phyloP scores from a whole-genome alignment of 306 rosid genomes.

The Vicia villosa region DNA sequence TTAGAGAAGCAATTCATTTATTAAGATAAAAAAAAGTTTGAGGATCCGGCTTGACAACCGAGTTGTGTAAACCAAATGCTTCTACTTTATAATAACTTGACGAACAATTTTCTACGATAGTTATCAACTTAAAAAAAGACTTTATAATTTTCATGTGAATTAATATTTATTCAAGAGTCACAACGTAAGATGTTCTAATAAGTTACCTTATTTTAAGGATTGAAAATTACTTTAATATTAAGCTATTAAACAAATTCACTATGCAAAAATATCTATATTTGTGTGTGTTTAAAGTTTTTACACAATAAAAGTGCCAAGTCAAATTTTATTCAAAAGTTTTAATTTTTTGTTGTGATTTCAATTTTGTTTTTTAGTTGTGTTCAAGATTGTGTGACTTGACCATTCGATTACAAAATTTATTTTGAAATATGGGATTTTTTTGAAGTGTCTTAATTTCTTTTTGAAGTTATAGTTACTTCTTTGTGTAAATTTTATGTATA shows the following conservation, averaged over 20 bases:
- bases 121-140: slow-evolving; percentile 19
- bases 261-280: slow-evolving; percentile 3
- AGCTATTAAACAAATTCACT: slow-evolving; percentile 16
- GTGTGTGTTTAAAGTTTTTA: not conserved
- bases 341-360: not conserved
- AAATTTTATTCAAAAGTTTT: not conserved
- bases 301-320: not conserved
- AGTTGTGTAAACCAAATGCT: too few relatives aligned
- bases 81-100: too few relatives aligned
- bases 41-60: too few relatives aligned
- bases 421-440: too few relatives aligned
- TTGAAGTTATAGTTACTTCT: too few relatives aligned
- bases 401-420: too few relatives aligned
- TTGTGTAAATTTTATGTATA: too few relatives aligned
- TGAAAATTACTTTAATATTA: not conserved
- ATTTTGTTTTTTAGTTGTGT: too few relatives aligned
- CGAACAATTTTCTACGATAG: not conserved
- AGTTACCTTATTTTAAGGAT: not conserved
- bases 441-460: too few relatives aligned
- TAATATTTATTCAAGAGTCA: not conserved
- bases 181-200: not conserved
- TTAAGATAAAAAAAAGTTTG: too few relatives aligned
- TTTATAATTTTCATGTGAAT: slow-evolving; percentile 35
- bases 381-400: too few relatives aligned
- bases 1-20: too few relatives aligned